These are phyloP conservation scores for Aspergillus ostianus DNA, from an alignment of 495 filamentous ascomycete genomes.

Conservation along the genomic window DNA sequence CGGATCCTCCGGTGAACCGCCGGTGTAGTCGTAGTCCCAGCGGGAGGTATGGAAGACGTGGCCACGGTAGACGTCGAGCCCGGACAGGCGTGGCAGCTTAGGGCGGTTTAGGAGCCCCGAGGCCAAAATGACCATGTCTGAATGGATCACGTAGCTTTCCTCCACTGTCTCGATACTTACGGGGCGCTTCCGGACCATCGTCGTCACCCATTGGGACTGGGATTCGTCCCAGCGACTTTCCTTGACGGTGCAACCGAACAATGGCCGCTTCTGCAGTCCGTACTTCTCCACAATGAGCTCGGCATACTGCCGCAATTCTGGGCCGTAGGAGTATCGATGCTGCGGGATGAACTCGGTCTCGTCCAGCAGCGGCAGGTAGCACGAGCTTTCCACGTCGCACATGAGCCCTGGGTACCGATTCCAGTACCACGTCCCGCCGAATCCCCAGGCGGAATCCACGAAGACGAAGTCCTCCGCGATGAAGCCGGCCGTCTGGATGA, in stretches of 20 bases:
- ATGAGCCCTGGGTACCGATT: constrained; percentile 38
- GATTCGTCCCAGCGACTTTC: not conserved
- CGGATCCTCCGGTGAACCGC: constrained; percentile 47
- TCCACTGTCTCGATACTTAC: not conserved
- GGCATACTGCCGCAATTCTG: constrained; percentile 27
- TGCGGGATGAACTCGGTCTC: constrained; percentile 57
- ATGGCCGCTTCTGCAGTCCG: constrained; percentile 48
- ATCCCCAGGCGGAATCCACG: constrained; percentile 47
- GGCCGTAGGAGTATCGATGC: constrained; percentile 26
- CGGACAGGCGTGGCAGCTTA: constrained; percentile 29
- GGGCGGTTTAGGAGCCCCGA: constrained; percentile 15
- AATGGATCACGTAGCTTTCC: constrained; percentile 3
- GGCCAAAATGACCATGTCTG: constrained; percentile 21
- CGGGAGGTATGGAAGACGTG: constrained; percentile 41
- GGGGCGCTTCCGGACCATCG: not conserved
- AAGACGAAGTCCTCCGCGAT: constrained; percentile 44
- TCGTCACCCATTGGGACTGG: not conserved
- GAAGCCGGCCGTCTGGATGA: constrained; percentile 10
- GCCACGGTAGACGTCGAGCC: constrained; percentile 21
- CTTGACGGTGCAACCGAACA: constrained; percentile 11
- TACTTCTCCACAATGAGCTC: constrained; percentile 34
- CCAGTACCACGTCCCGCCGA: constrained; percentile 55
- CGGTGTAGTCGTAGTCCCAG: constrained; percentile 48
- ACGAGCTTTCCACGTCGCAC: constrained; percentile 33
- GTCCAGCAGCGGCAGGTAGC: constrained; percentile 55